These are phyloP conservation scores for Nidularia pulvinata DNA, from an alignment of 768 basidiomycete species.

Conservation along the genomic window DNA sequence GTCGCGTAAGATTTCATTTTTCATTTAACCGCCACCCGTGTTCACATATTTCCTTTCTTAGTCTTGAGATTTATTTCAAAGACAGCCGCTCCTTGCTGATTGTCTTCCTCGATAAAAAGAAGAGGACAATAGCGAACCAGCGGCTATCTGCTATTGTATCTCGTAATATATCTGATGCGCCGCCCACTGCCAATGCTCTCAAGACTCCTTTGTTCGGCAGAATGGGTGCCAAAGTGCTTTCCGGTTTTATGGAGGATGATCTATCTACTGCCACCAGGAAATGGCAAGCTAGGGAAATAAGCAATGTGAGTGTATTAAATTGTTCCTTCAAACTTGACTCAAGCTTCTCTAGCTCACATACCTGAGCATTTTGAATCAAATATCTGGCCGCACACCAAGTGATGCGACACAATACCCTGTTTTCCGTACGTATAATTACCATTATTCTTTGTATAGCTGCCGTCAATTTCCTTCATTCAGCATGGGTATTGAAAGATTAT, in stretches of 20 bases:
- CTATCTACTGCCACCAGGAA: constrained; percentile 70
- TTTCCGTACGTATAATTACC: constrained; percentile 56
- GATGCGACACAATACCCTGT: constrained; percentile 96
- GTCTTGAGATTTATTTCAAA: constrained; percentile 90
- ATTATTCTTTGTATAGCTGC: background rate
- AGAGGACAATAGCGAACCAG: constrained; percentile 59
- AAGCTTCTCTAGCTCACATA: constrained; percentile 71
- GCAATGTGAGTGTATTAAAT: constrained; percentile 62
- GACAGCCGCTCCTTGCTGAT: constrained; percentile 88
- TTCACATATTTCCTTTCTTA: constrained; percentile 18
- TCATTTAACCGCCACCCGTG: background rate
- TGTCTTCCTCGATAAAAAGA: constrained; percentile 73
- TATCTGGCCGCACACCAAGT: constrained; percentile 90
- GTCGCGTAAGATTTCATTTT: constrained; percentile 66
- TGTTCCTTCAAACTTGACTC: background rate
- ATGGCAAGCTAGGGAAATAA: constrained; percentile 92
- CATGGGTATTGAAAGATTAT: constrained; percentile 92
- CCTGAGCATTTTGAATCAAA: constrained; percentile 86
- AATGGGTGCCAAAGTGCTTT: constrained; percentile 48
- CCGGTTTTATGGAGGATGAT: constrained; percentile 56
- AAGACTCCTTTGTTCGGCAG: constrained; percentile 57
- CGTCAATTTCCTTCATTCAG: constrained; percentile 29
- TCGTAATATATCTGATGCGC: constrained; percentile 31
- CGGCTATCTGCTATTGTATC: constrained; percentile 48
- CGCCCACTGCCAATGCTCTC: constrained; percentile 47